These are phyloP conservation scores for Teunomyces panamensis DNA, from an alignment of 805 yeast species.

Conservation along the genomic window DNA sequence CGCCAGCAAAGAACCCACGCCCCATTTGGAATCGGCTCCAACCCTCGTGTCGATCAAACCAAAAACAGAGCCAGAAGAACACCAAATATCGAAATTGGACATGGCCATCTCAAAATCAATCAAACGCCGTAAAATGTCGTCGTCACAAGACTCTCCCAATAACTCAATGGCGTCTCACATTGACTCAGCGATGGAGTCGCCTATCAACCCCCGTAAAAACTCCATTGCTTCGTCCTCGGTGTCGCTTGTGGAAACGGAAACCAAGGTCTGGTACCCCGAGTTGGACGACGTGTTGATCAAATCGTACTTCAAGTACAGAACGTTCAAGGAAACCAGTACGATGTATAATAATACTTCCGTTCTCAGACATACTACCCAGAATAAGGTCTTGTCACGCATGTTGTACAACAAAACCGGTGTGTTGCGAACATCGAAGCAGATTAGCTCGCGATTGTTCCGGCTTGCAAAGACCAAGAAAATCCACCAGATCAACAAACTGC, in stretches of 20 bases:
- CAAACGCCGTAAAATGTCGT: slow-evolving; percentile 8
- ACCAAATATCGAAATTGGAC: slow-evolving; percentile 4
- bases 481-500: slow-evolving; percentile 18
- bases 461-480: slow-evolving; percentile 24
- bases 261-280: slow-evolving; percentile 33
- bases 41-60: slow-evolving; percentile 9
- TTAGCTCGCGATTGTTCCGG: slow-evolving; percentile 27
- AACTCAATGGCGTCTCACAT: slow-evolving; percentile 35
- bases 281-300: slow-evolving; percentile 35
- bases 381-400: slow-evolving; percentile 41
- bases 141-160: slow-evolving; percentile 29
- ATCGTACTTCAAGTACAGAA: slow-evolving; percentile 33
- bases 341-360: slow-evolving; percentile 16
- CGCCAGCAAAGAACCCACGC: not conserved
- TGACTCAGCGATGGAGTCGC: slow-evolving; percentile 28
- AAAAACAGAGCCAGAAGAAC: slow-evolving; percentile 1
- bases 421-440: slow-evolving; percentile 36
- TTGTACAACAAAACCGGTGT: slow-evolving; percentile 34
- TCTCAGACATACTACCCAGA: slow-evolving; percentile 33
- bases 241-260: slow-evolving; percentile 6
- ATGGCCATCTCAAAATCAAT: slow-evolving; percentile 5
- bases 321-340: slow-evolving; percentile 26
- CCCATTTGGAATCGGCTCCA: slow-evolving; percentile 9
- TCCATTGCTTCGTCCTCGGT: slow-evolving; percentile 1
- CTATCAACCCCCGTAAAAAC: slow-evolving; percentile 11